These are phyloP conservation scores for Peziza echinospora DNA, from an alignment of 495 filamentous ascomycete genomes.

Conservation along the genomic window DNA sequence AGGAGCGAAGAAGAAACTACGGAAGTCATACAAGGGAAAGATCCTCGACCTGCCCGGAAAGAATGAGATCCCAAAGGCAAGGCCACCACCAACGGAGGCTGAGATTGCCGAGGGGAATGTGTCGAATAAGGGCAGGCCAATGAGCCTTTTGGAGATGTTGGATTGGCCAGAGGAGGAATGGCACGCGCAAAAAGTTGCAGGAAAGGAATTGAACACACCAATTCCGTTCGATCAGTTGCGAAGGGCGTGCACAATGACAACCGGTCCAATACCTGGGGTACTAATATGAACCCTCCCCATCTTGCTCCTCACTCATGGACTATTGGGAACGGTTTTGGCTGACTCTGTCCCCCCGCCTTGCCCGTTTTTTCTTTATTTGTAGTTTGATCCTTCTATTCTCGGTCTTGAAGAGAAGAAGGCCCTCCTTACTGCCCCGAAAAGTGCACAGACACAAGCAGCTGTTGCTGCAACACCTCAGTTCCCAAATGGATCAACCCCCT, in stretches of 20 bases:
- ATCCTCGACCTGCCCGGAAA: slow-evolving; percentile 42
- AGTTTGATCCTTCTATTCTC: slow-evolving; percentile 24
- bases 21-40: slow-evolving; percentile 55
- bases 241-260: slow-evolving; percentile 15
- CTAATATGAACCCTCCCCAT: no score
- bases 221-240: slow-evolving; percentile 17
- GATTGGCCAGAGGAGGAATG: slow-evolving; percentile 44
- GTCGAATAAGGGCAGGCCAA: slow-evolving; percentile 19
- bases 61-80: slow-evolving; percentile 22
- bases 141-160: slow-evolving; percentile 19
- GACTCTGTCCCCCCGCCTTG: no score
- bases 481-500: slow-evolving; percentile 18
- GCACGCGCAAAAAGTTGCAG: slow-evolving; percentile 38
- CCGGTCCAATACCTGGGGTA: slow-evolving; percentile 19
- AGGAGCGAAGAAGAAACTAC: slow-evolving; percentile 48
- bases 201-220: slow-evolving; percentile 30
- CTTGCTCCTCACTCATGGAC: no score
- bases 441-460: slow-evolving; percentile 9
- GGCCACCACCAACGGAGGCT: slow-evolving; percentile 30
- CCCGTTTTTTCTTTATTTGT: no score
- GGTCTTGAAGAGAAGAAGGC: slow-evolving; percentile 33
- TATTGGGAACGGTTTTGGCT: no score
- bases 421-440: slow-evolving; percentile 1
- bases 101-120: slow-evolving; percentile 25
- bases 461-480: slow-evolving; percentile 11